These are phyloP conservation scores for Cytidiella melzeri DNA, from an alignment of 768 basidiomycete genomes.

Conservation along the genomic window DNA sequence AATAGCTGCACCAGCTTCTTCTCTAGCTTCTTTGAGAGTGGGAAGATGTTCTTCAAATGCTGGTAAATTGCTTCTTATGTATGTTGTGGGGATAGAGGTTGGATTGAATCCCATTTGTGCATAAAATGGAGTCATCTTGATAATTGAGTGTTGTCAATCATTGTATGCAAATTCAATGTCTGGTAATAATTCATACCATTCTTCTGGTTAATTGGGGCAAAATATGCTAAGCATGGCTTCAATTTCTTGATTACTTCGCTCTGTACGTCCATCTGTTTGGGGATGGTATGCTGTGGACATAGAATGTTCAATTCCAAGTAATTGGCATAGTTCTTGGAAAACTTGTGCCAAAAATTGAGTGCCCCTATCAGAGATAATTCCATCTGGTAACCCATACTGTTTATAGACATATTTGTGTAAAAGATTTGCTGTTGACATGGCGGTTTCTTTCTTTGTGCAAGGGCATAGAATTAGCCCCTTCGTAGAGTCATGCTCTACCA, in stretches of 20 bases:
- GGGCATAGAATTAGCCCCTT: too few relatives aligned
- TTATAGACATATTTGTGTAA: constrained; percentile 12
- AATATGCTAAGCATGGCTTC: constrained; percentile 26
- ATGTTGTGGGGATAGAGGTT: not conserved
- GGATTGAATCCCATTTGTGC: not conserved
- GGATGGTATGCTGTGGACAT: constrained; percentile 30
- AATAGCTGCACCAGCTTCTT: too few relatives aligned
- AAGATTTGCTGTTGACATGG: constrained; percentile 13
- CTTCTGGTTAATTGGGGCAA: constrained; percentile 17
- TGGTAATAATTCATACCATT: constrained; percentile 23
- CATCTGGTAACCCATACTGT: constrained; percentile 5
- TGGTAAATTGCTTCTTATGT: constrained; percentile 1
- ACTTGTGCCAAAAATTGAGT: too few relatives aligned
- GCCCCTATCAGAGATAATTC: constrained; percentile 11
- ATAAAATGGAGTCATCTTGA: not conserved
- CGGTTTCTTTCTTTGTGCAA: too few relatives aligned
- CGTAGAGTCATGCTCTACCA: too few relatives aligned
- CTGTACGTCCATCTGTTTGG: constrained; percentile 31
- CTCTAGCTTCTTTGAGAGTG: too few relatives aligned
- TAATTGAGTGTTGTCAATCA: constrained; percentile 7
- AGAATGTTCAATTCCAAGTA: constrained; percentile 13
- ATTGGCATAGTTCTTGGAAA: constrained; percentile 8
- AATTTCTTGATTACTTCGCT: constrained; percentile 27
- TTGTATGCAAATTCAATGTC: constrained; percentile 27
- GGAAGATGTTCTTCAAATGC: not conserved